Percentiles rank a stretch among this genome's conserved stretches.
Evolutionary conservation across 768 basidiomycete genomes (phyloP).

Genomic region (Rickenella mellea): DNA sequence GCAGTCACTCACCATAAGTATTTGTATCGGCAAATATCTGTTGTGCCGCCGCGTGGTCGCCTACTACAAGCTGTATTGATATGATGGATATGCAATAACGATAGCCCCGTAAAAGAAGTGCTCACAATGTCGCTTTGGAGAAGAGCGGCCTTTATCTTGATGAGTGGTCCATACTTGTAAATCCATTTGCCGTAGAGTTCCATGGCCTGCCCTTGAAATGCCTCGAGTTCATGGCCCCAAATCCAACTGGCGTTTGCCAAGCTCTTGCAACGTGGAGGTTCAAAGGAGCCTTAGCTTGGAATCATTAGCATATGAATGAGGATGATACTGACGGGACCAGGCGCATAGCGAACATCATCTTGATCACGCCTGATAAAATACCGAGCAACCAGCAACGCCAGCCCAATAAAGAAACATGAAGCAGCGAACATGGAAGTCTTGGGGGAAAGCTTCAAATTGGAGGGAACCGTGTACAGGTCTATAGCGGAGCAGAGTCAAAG

Average conservation of each 20-base stretch:
- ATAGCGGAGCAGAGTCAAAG: too few relatives aligned
- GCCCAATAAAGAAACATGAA: too few relatives aligned
- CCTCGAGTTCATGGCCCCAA: constrained; percentile 28
- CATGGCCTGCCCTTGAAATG: constrained; percentile 22
- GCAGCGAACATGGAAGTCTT: too few relatives aligned
- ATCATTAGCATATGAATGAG: too few relatives aligned
- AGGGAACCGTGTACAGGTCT: too few relatives aligned
- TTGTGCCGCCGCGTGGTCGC: constrained; percentile 27
- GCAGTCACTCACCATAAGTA: constrained; percentile 18
- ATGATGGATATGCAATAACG: background rate
- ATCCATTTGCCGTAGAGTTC: constrained; percentile 26
- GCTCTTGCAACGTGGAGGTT: too few relatives aligned
- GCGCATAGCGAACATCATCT: too few relatives aligned
- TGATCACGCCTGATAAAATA: too few relatives aligned
- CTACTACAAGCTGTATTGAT: constrained; percentile 21
- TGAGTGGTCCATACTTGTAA: constrained; percentile 21
- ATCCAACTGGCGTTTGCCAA: constrained; percentile 12
- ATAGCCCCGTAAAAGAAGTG: background rate
- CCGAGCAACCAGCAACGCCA: too few relatives aligned
- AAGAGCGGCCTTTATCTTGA: constrained; percentile 27
- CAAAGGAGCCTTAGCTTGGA: too few relatives aligned
- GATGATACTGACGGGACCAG: too few relatives aligned
- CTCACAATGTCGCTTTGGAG: constrained; percentile 28
- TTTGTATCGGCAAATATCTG: constrained; percentile 27
- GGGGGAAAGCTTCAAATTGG: too few relatives aligned